phyloP scores from a whole-genome alignment of 306 rosid species.

The Acacia melanoxylon region DNA sequence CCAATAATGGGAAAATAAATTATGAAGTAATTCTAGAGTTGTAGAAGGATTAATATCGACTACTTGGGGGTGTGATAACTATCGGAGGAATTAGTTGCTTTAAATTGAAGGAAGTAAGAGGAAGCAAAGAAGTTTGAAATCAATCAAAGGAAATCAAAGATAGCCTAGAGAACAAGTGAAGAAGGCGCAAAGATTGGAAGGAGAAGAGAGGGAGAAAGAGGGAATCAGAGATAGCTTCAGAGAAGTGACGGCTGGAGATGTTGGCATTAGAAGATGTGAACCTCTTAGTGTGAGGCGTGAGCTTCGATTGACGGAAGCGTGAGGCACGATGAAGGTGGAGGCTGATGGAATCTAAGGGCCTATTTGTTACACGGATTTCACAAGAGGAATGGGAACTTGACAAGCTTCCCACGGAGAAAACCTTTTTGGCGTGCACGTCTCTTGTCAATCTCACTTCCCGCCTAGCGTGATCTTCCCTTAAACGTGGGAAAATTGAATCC shows the following conservation, averaged over 20 bases:
- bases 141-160: slow-evolving; percentile 16
- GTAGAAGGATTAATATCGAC: slow-evolving; percentile 36
- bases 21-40: not conserved
- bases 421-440: too few species aligned
- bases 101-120: slow-evolving; percentile 29
- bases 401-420: too few species aligned
- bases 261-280: slow-evolving; percentile 39
- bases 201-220: slow-evolving; percentile 17
- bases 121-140: slow-evolving; percentile 37
- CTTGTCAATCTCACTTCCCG: too few species aligned
- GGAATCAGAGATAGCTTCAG: not conserved
- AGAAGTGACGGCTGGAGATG: slow-evolving; percentile 43
- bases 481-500: too few species aligned
- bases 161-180: slow-evolving; percentile 11
- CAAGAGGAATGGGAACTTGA: too few species aligned
- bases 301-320: too few species aligned
- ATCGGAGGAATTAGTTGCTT: slow-evolving; percentile 10
- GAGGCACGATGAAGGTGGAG: too few species aligned
- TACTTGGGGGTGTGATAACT: slow-evolving; percentile 28
- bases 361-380: too few species aligned
- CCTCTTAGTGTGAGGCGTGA: too few species aligned
- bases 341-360: too few species aligned
- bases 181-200: slow-evolving; percentile 25
- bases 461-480: too few species aligned
- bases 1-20: not conserved